phyloP scores from a whole-genome alignment of 2,329 filamentous ascomycete species.

The Neodidymelliopsis sp. region DNA sequence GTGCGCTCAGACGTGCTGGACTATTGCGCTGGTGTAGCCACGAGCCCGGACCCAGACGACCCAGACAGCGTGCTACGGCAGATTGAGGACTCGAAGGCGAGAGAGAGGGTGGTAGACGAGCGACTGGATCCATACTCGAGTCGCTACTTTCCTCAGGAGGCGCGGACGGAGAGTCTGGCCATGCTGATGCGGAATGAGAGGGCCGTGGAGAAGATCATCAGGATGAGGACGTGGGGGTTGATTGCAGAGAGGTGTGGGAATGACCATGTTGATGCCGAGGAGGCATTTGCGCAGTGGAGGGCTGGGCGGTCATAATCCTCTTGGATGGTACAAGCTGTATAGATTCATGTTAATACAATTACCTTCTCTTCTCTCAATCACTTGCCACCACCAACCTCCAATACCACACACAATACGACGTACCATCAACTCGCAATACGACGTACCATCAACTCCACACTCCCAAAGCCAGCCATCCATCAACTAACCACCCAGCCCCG shows the following conservation, averaged over 20 bases:
- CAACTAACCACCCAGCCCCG: no score
- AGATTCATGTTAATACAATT: no score
- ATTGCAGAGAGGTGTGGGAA: conserved; percentile 76
- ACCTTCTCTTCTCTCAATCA: no score
- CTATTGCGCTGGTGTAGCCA: conserved; percentile 89
- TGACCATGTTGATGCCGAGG: conserved; percentile 56
- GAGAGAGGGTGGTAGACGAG: conserved; percentile 82
- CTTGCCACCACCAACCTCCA: no score
- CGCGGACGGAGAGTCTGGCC: conserved; percentile 81
- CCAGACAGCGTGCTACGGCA: conserved; percentile 76
- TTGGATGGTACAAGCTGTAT: no score
- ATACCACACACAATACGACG: no score
- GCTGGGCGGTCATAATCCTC: conserved; percentile 19
- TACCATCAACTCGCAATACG: no score
- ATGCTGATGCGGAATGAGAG: conserved; percentile 76
- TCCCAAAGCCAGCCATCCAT: no score
- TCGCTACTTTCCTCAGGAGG: conserved; percentile 80
- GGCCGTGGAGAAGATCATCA: conserved; percentile 79
- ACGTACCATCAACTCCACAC: no score
- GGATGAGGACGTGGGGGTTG: conserved; percentile 81
- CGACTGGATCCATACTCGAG: conserved; percentile 89
- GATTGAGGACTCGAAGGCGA: conserved; percentile 72
- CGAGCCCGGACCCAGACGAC: conserved; percentile 85
- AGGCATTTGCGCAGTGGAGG: conserved; percentile 48
- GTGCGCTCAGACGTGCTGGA: conserved; percentile 80